Evolutionary conservation across 1,284 basidiomycete species (phyloP), one percentile per base, ranked within the genome.

Genomic region (Erythrobasidium hasegawianum): DNA sequence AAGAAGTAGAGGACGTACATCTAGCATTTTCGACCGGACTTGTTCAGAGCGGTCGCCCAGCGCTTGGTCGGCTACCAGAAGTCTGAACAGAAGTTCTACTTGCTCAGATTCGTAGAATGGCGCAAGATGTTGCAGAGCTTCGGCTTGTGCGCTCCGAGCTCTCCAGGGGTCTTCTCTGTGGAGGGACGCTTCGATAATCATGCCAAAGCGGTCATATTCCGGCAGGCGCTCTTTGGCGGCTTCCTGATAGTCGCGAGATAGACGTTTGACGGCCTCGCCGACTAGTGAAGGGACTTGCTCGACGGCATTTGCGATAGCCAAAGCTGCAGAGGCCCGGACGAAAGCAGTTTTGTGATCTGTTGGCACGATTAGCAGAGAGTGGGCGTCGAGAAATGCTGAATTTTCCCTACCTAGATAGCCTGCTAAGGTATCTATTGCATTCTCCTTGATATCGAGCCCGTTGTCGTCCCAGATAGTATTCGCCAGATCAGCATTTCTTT

Each of bases 381-480:
- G n/a, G n/a, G n/a, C n/a, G n/a, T n/a, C n/a, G n/a, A n/a, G n/a
- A n/a, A 62, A 9, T 47, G 11, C 9, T 3, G 13, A 41, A 13
- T 24, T 13, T 18, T 22, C 74, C 82, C 69, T 74, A 89, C 89
- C 87, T 24, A 97, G 82, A 74, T 86, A 89, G 0, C 78, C 76
- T 10, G 91, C 76, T 16, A 97, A 79, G 49, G 82, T 80, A 1
- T 77, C 76, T 0, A 90, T 78, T 77, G 87, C 96, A 2, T 77
- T 78, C 72, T 90, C 88, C 0, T 89, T 85, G 5, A 96, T 85
- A 74, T 97, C 92, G 40, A 98, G 78, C 11, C 90, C 94, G 72
- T 98, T 98, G 73, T 98, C 96, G 67, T 96, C 93, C 95, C 94
- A 98, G 11, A 93, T 77, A 72, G 87, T 86, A 27, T 81, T 80